Base-by-base conservation (phyloP, 495 filamentous ascomycete genomes). In the Hypoxylon subgilvum region DNA sequence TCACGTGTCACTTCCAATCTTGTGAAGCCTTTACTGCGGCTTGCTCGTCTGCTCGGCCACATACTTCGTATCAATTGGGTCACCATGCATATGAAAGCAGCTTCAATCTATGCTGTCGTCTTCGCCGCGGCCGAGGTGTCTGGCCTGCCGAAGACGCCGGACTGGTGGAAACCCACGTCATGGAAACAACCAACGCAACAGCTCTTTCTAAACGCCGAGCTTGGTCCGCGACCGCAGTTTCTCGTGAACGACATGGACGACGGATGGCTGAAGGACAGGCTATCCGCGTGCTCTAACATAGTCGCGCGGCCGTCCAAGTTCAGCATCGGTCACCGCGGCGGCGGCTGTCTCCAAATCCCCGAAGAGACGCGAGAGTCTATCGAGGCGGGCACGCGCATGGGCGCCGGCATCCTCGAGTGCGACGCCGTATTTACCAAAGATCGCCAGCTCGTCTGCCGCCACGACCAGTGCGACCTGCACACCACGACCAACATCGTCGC, bases 351-450 rank as follows among this genome's bases (percentile, higher is more conserved):
- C 18, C 79, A 84, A 53, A 82, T 87, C 52, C 84, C 84, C n/a
- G 84, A 86, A 70, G 76, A 86, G 59, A 83, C 78, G 9, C 51
- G 66, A 10, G 75, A 83, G 68, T 76, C 74, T 4, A 72, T 79
- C 49, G 68, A 75, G 36, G 83, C 83, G 2, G 84, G 78, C 8
- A 74, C 78, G 0, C 70, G 83, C 19, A 82, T 82, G 81, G 84
- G 84, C n/a, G 84, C 84, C 1, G 84, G 84, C 16, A 77, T 87
- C 56, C 71, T 84, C 17, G 84, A 87, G 54, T 87, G 84, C 68
- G 84, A 87, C 64, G 84, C 85, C 6, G 72, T 77, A 8, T 87
- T 87, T 66, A 86, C 84, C 40, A 76, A 69, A 38, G 84, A 87
- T 66, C 73, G 72, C 21, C 61, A 81, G 64, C 80, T 87, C 46